A percentile compares a stretch with the other conserved stretches of the same genome.
Evolutionary conservation across 306 rosid species (phyloP).

Genomic region (Citrullus mucosospermus): DNA sequence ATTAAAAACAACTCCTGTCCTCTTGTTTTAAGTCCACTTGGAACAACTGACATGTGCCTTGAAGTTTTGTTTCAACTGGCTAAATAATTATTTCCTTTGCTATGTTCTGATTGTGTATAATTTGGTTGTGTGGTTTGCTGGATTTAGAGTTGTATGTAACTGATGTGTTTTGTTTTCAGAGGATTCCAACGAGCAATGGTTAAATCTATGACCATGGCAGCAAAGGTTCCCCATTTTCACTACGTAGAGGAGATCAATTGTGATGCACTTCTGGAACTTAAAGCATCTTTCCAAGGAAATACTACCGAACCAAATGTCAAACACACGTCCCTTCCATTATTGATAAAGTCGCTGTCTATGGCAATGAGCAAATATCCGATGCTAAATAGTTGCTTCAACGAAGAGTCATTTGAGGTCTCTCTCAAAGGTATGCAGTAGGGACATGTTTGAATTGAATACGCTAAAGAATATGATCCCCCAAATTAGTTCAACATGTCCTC

Average conservation of each 20-base stretch:
- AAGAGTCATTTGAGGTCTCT: slow-evolving; percentile 56
- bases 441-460: background rate
- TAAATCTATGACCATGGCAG: slow-evolving; percentile 74
- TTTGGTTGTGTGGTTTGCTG: background rate
- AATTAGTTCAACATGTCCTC: background rate
- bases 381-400: slow-evolving; percentile 76
- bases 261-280: slow-evolving; percentile 57
- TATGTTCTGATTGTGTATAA: background rate
- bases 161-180: slow-evolving; percentile 28
- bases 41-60: background rate
- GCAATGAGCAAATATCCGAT: slow-evolving; percentile 65
- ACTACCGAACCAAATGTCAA: slow-evolving; percentile 57
- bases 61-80: background rate
- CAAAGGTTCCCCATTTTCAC: slow-evolving; percentile 89
- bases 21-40: background rate
- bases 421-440: slow-evolving; percentile 53
- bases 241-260: slow-evolving; percentile 84
- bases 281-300: slow-evolving; percentile 58
- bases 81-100: background rate
- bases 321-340: slow-evolving; percentile 75
- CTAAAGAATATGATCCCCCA: background rate
- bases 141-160: background rate
- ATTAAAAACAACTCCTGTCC: background rate
- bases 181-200: slow-evolving; percentile 88
- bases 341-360: slow-evolving; percentile 74